Evolutionary conservation across 2,329 filamentous ascomycete species (phyloP), one percentile per base, ranked within the genome.

Genomic region (Xylariaceae sp.): DNA sequence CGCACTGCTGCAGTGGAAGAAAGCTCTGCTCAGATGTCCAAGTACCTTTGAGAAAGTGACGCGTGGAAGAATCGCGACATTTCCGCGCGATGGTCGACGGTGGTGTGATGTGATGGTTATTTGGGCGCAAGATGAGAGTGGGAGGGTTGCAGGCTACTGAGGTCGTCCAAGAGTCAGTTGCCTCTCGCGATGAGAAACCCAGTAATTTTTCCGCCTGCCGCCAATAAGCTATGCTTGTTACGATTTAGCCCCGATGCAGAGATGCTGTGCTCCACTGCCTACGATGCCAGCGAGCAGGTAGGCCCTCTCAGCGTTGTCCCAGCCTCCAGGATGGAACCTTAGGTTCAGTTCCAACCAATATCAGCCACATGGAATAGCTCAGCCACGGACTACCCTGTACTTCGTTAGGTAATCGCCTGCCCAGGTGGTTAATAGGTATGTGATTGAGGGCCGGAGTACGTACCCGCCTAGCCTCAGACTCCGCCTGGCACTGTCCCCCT

Each of bases 371-470:
- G 7, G 22, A 28, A 7, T 7, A 5, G 22, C 7, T 4, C 22
- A 28, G 4, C 22, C 22, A 28, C 22, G 22, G 22, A 28, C 22
- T 28, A 28, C n/a, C n/a, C n/a, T n/a, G n/a, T n/a, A n/a, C n/a
- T n/a, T n/a, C n/a, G n/a, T n/a, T 28, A 28, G 22, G 7, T 28
- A 28, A 28, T 28, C 22, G 22, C 22, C 22, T 7, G 4, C 4
- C 7, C 22, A n/a, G n/a, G 38, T 42, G 10, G 31, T 11, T 33
- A 31, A 17, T 14, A 33, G 16, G 17, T 19, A 39, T 53, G 55
- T 61, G 59, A 56, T 41, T 49, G 11, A 18, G 16, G 22, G 22
- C n/a, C n/a, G n/a, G n/a, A n/a, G 22, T 7, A 28, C 22, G 22
- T 28, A 28, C 22, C 22, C n/a, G n/a, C n/a, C n/a, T 28, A 7